Conservation (phyloP, 306 rosid species). For the Sophora flavescens region DNA sequence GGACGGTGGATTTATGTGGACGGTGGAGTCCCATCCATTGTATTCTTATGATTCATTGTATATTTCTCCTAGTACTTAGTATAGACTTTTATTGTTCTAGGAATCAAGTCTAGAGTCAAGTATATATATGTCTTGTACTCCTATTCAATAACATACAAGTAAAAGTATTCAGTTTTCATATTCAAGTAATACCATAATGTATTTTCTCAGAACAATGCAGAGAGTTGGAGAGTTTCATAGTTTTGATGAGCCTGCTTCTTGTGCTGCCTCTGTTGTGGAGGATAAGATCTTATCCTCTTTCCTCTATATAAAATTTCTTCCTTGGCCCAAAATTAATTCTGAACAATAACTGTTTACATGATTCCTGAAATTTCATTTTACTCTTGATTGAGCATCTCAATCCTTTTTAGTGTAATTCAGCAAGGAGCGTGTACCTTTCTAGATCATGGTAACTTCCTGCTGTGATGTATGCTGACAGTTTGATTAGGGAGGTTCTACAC, state of each 20-base stretch:
- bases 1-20: too few species aligned
- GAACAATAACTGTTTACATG: slow-evolving; percentile 1
- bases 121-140: too few species aligned
- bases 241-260: slow-evolving; percentile 20
- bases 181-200: slow-evolving; percentile 4
- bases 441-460: neutral
- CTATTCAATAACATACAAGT: too few species aligned
- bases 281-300: neutral
- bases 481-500: slow-evolving; percentile 11
- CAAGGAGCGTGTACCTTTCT: neutral
- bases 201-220: slow-evolving; percentile 29
- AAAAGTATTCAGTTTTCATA: too few species aligned
- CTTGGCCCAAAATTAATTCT: neutral
- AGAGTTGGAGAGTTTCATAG: slow-evolving; percentile 9
- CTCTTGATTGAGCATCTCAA: slow-evolving; percentile 16
- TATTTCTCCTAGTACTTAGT: too few species aligned
- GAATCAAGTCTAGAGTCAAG: too few species aligned
- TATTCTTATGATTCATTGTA: too few species aligned
- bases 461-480: slow-evolving; percentile 1
- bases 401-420: neutral
- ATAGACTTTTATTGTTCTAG: too few species aligned
- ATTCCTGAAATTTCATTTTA: slow-evolving; percentile 8
- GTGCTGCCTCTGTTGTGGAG: neutral
- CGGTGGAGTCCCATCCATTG: too few species aligned
- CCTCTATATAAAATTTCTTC: neutral